Base-by-base conservation (phyloP, 306 rosid species). In the Notholithocarpus densiflorus region DNA sequence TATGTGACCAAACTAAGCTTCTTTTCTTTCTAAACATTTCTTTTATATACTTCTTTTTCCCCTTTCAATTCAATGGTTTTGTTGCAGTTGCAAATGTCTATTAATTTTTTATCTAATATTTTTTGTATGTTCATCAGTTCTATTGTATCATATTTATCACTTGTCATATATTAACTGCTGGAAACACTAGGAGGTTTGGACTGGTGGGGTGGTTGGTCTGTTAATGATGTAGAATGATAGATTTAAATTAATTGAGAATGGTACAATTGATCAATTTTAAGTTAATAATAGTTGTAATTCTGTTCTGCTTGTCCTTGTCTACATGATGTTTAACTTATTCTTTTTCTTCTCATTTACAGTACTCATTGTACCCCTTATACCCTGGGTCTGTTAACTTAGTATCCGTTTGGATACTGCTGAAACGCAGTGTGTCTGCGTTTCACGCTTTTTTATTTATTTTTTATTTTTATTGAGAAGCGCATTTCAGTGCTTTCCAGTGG, bases 81-180 rank as follows among this genome's bases (percentile, higher is more conserved):
- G 60, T 73, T 43, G 20, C 37, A 18, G 55, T 68, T 77, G 79
- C 69, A 34, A 77, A 19, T 80, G 65, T 40, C 27, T 78, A 64
- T 78, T 72, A 32, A 55, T 54, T 76, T 71, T 40, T 29, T 21
- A 20, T 64, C 43, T 34, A 59, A 18, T 62, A 75, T 53, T 56
- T 66, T 66, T 13, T 7, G 6, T 68, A 19, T 34, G 11, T 37
- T 10, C 4, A 19, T 68, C 4, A 48, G 24, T 68, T 32, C 17
- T 8, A 17, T 15, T 32, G 12, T 18, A 29, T 29, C 2, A 2
- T 68, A 9, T 4, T 18, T 19, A n/a, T 68, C 72, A 9, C 27
- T 68, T 13, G 13, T 15, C 19, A 23, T 34, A 34, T 5, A 68
- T 68, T 68, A 19, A 20, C 27, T 68, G 51, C 52, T 18, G 52